Base-by-base conservation (phyloP, 495 filamentous ascomycete species). In the Recurvomyces mirabilis region DNA sequence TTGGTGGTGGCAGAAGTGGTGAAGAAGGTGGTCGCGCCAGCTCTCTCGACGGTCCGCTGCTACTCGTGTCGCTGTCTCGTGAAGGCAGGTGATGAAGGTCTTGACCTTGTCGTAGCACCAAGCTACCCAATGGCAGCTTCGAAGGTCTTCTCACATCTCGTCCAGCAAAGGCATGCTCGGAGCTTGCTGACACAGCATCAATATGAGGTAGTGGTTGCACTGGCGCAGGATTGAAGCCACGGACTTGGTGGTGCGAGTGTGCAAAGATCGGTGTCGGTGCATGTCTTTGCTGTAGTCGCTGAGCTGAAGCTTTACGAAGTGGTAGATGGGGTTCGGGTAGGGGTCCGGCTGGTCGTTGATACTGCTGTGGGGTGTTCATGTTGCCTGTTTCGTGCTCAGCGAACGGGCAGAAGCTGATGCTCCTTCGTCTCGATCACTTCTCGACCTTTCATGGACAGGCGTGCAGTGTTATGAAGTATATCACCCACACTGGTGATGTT, bases 161-260 rank as follows among this genome's bases (percentile, higher is more conserved):
- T 3, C 37, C 51, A 5, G 51, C 51, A 39, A 54, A 54, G 17
- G 51, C 51, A 40, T 54, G 51, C 24, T 54, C 46, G n/a, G 40
- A 41, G 37, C 51, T 54, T 14, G 51, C 51, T 17, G 46, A 41
- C 14, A 46, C 35, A 12, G 36, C 41, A 20, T 49, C 47, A 30
- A 54, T 37, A 17, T 41, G 41, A 4, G 51, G 51, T 17, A 43
- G 14, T 1, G 51, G 17, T 32, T 46, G 35, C 12, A 46, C 51
- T 3, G 51, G 41, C 5, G 39, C 24, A 4, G 51, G 51, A 21
- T 42, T 49, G 47, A 54, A 54, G 17, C 51, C 51, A 17, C 51
- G 24, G 26, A 54, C 51, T 20, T 46, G 40, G 29, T 53, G 51
- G 5, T 53, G 45, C 5, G 31, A 30, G 5, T 18, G 21, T 10